Base-by-base conservation (phyloP, 2,329 filamentous ascomycete species). In the Shiraia bambusicola region DNA sequence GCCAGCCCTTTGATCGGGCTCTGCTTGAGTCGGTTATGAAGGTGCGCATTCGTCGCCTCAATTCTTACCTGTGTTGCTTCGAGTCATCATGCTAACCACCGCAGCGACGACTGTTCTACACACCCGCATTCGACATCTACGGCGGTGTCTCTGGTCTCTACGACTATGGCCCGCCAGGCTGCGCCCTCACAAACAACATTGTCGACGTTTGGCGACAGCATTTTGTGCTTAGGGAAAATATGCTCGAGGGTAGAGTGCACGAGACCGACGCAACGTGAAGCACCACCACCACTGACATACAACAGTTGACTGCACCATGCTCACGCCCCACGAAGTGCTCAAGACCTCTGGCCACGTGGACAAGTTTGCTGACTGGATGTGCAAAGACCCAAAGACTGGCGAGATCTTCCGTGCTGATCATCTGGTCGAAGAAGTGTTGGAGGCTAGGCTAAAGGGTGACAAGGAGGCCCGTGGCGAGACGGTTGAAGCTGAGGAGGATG, bases 361-460 rank as follows among this genome's bases (percentile, higher is more conserved):
- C 71, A 95, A 95, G 72, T 97, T 97, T 65, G 87, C 89, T 71
- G 92, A 97, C 71, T 97, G 88, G 88, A 96, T 97, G 91, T 95
- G 88, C 83, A 95, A 95, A 73, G 93, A 98, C 71, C 89, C 92
- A 50, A 94, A 95, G 79, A 95, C 86, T 61, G 93, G 93, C 67
- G 93, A 98, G 71, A 95, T 96, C 65, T 83, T 98, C 68, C 84
- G 93, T 58, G 90, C 93, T 44, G 93, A 98, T 67, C 93, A 98
- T 75, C 82, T 97, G 61, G 91, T 98, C 55, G 91, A 97, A 77
- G 88, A 95, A 60, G 84, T 96, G 27, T 81, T 98, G 37, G 91
- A 96, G 76, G 76, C 82, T 34, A 81, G 93, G 28, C 73, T 98
- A 48, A 92, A 91, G 72, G 90, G 88, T 38, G 84, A 97, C 75